Percentiles rank a stretch among this genome's conserved stretches.
phyloP scores from a whole-genome alignment of 1,284 basidiomycete species.

The Rhodofomes roseus region DNA sequence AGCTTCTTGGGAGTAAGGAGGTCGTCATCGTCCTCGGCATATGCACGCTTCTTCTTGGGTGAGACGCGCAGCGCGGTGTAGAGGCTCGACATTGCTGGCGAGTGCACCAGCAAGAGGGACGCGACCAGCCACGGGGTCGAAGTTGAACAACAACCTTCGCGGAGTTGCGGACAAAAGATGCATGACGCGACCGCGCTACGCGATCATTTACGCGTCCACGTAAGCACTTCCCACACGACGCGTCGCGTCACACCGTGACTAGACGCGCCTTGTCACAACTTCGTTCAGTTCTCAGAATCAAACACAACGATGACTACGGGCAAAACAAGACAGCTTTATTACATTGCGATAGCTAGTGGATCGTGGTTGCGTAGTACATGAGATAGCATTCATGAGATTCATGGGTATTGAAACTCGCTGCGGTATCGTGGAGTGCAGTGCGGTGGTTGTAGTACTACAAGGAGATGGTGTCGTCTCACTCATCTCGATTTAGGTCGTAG shows the following conservation, averaged over 20 bases:
- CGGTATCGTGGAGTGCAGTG: neutral
- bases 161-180: conserved; percentile 10
- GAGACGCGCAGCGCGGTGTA: conserved; percentile 60
- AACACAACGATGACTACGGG: neutral
- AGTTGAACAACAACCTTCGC: neutral
- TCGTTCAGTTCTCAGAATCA: too few relatives aligned
- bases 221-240: conserved; percentile 18
- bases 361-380: neutral
- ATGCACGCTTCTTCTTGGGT: conserved; percentile 60
- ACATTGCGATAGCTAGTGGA: neutral
- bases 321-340: neutral
- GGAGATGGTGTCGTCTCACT: neutral
- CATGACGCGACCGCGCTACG: conserved; percentile 13
- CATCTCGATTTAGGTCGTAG: neutral
- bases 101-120: conserved; percentile 6
- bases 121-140: conserved; percentile 1
- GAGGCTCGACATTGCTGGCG: conserved; percentile 51
- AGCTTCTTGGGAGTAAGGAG: conserved; percentile 65
- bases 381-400: neutral
- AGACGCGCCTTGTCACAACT: neutral
- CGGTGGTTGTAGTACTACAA: neutral
- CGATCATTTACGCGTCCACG: conserved; percentile 15
- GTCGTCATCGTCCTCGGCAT: conserved; percentile 44
- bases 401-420: neutral
- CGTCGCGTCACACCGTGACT: conserved; percentile 6